Evolutionary conservation across 441 rosid genomes (phyloP).

Genomic region (Erodium moschatum): DNA sequence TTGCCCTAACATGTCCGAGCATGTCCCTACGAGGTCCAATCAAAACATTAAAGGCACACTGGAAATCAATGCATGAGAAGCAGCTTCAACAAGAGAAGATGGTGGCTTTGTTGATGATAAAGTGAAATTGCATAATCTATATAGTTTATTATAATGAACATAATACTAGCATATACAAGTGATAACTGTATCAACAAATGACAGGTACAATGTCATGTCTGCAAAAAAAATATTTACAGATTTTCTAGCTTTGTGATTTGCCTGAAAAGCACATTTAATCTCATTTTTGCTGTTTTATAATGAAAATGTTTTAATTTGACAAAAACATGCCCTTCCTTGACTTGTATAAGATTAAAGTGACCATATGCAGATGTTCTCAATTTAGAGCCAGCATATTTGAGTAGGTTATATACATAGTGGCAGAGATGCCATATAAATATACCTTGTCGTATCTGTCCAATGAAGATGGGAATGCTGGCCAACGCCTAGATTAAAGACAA

Average conservation of each 20-base stretch:
- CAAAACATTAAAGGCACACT: background rate
- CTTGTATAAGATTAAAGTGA: background rate
- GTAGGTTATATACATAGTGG: background rate
- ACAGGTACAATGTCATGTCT: background rate
- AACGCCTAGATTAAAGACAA: constrained; percentile 50
- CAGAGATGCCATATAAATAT: constrained; percentile 18
- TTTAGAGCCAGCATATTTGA: constrained; percentile 3
- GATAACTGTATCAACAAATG: background rate
- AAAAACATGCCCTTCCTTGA: background rate
- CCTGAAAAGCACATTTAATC: background rate
- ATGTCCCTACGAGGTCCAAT: no score
- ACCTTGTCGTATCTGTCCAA: constrained; percentile 82
- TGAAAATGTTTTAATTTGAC: background rate
- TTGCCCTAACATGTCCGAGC: no score
- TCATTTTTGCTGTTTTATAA: background rate
- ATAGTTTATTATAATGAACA: background rate
- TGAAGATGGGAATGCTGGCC: constrained; percentile 86
- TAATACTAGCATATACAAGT: background rate
- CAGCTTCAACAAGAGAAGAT: background rate
- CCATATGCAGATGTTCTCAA: background rate
- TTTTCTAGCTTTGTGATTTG: background rate
- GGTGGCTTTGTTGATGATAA: no score
- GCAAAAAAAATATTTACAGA: background rate
- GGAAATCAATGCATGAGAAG: background rate
- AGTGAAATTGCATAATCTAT: no score